phyloP scores from a whole-genome alignment of 768 basidiomycete species.

The Pleurotus pulmonarius region DNA sequence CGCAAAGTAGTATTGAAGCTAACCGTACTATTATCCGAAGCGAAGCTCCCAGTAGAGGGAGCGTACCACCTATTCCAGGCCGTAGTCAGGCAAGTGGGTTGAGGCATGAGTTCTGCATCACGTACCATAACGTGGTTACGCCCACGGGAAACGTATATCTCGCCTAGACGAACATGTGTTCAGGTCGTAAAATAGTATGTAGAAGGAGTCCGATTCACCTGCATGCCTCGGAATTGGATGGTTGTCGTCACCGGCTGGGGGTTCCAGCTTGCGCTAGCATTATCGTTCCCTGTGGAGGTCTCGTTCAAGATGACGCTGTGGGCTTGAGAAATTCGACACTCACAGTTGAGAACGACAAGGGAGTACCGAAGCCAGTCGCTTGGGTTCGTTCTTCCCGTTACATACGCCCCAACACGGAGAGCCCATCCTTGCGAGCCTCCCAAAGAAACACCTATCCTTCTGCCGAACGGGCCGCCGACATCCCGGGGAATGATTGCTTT shows the following conservation, averaged over 20 bases:
- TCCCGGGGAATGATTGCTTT: constrained; percentile 73
- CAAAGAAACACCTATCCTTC: constrained; percentile 63
- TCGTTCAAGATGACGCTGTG: neutral
- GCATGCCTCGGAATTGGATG: constrained; percentile 60
- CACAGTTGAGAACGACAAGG: constrained; percentile 72
- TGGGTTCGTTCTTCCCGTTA: constrained; percentile 50
- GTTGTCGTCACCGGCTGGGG: constrained; percentile 52
- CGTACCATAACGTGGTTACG: constrained; percentile 56
- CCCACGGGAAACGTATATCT: constrained; percentile 78
- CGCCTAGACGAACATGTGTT: constrained; percentile 33
- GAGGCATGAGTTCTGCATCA: constrained; percentile 1
- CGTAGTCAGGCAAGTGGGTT: too few species aligned
- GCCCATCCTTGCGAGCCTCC: constrained; percentile 54
- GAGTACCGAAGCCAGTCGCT: constrained; percentile 63
- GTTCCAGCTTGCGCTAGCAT: constrained; percentile 45
- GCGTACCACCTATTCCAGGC: constrained; percentile 2
- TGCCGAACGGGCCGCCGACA: constrained; percentile 59
- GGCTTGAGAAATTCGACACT: constrained; percentile 7
- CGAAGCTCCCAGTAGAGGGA: neutral
- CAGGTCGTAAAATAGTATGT: neutral
- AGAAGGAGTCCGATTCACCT: constrained; percentile 31
- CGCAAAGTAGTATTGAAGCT: neutral
- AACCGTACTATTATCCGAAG: neutral
- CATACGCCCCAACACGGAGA: constrained; percentile 60
- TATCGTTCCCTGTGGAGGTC: constrained; percentile 42